Base-by-base conservation (phyloP, 257 asterid species). In the Solanum etuberosum region DNA sequence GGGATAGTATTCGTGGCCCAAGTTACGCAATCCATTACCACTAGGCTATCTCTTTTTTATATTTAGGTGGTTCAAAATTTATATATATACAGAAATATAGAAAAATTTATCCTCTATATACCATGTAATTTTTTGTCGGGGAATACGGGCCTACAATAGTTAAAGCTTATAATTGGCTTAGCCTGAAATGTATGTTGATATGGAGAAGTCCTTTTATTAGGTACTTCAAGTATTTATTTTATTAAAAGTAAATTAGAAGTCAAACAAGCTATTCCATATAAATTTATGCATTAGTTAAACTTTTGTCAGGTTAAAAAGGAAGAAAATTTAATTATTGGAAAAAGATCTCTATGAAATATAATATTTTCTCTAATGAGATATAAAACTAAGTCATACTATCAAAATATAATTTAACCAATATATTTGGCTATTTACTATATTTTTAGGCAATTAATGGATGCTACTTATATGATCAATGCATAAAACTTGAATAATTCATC, bases 81-180 rank as follows among this genome's bases (percentile, higher is more conserved):
- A 51, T 51, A 51, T 16, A 51, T 16, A 51, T 16, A 51, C 4
- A 51, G 0, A 51, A 16, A 51, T 51, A 18, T 16, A 16, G 0
- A 51, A 51, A 51, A 51, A 51, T 0, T 51, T 2, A 51, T 51
- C 4, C 23, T 51, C 0, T 16, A 51, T 0, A 51, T 51, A 51
- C 0, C 6, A 51, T 51, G 61, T 51, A 51, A 51, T 6, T 51
- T 51, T 51, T 51, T 48, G 5, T 0, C 0, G 3, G 57, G 18
- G 1, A 51, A 51, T 5, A 15, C 0, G 59, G 5, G 0, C 9
- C 61, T 51, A 51, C 12, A 3, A 54, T 20, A 20, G 5, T 54
- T 54, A 7, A 54, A 54, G 63, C 25, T 54, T 54, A 6, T 20
- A 54, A 54, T 54, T 18, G 5, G 25, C 63, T 54, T 54, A 18